Evolutionary conservation across 2,329 filamentous ascomycete species (phyloP), one percentile per base, ranked within the genome.

Genomic region (Pleomassaria siparia): DNA sequence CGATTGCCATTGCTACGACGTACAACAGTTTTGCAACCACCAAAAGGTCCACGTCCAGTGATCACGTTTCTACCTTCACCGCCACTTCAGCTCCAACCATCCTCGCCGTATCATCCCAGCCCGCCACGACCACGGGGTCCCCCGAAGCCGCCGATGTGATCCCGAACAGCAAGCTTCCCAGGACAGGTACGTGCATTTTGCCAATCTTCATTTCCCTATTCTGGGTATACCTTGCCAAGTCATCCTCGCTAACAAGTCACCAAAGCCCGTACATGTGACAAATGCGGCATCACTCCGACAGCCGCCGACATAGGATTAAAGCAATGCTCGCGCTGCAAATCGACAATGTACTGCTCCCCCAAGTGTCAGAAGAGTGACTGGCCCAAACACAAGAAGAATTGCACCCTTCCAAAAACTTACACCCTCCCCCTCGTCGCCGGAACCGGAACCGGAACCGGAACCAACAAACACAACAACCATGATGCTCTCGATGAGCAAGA

Each of bases 351-450:
- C 64, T 83, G 80, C 70, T 77, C 76, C 33, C 69, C 69, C 20
- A 72, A 75, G 28, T 82, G 80, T 64, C 75, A 82, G 59, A 78
- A 75, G 51, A 58, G 62, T 1, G 71, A 81, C 57, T 82, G 76
- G 76, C 77, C 77, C 53, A 43, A 48, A 2, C 79, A 82, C 62
- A 77, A 77, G 55, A 72, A 72, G 48, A 50, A 59, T 8, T 80
- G 77, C 61, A 8, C 18, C 7, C 29, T 5, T 7, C 4, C 4
- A 11, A 37, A 21, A 7, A 7, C 35, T 12, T 3, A n/a, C 20
- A 6, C 35, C 8, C 4, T 18, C 35, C 18, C 35, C 6, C 21
- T 24, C 18, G 6, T 22, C 18, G 11, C 21, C n/a, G n/a, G 4
- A 37, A 37, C n/a, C 4, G 15, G 24, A 13, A 22, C 20, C 18